Base-by-base conservation (phyloP, 1,139 yeast species). In the Blastobotrys capitulatus region DNA sequence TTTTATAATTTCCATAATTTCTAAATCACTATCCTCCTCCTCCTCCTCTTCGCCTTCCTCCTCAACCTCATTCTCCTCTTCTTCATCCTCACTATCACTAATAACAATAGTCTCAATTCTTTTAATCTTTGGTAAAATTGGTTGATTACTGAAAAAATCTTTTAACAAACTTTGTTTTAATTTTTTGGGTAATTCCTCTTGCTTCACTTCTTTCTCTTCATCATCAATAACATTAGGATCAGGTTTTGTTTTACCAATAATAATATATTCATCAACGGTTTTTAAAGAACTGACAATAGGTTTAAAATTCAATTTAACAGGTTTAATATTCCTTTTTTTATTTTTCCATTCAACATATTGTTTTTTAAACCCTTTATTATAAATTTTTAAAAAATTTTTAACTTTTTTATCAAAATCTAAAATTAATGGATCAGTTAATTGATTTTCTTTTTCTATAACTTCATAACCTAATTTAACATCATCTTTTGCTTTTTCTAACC, bases 341-440 rank as follows among this genome's bases (percentile, higher is more conserved):
- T 20, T 32, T 16, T 20, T 27, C 15, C 26, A 22, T 19, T 37
- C 27, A 15, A 18, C 19, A 7, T 4, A 15, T 26, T 29, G 19
- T 13, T 12, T 26, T 13, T 31, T n/a, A 27, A 16, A 39, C 3
- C 18, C 13, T 22, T 44, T 44, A 32, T 44, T 32, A 18, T 20
- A 38, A 22, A 38, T 34, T 1, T 32, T 20, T 32, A 38, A 42
- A 19, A 38, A 38, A n/a, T 43, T 15, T 26, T 43, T 47, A 18
- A 51, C 18, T 26, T 50, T 49, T 38, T 54, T 54, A 29, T 39
- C 46, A 27, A 55, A 35, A 29, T 55, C 54, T 29, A 50, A 41
- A 18, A 54, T 16, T 20, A 40, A 35, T n/a, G 54, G 52, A 18
- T 55, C 56, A 12, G 51, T 44, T n/a, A 29, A 1, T n/a, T 16